Evolutionary conservation across 192 early-diverging fungal genomes (phyloP).

Genomic region (Physocladia obscura): DNA sequence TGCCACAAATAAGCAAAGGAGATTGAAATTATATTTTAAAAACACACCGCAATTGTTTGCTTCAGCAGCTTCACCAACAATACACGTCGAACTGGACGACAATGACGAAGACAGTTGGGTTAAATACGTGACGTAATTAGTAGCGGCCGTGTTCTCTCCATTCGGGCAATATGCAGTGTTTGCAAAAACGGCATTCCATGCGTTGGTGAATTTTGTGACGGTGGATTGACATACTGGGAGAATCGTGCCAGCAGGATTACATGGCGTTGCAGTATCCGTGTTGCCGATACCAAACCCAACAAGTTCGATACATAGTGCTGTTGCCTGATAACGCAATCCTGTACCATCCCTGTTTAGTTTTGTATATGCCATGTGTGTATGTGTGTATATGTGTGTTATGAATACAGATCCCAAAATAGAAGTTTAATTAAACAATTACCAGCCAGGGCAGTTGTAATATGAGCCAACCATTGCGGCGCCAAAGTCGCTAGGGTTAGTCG

Average conservation of each 20-base stretch:
- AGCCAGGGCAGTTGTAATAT: not conserved
- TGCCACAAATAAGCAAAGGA: not conserved
- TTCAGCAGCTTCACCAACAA: conserved; percentile 12
- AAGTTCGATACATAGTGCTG: not conserved
- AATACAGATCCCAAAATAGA: not conserved
- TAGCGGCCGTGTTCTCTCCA: not conserved
- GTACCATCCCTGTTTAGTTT: conserved; percentile 14
- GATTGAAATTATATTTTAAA: not conserved
- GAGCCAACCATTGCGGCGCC: not conserved
- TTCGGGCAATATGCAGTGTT: conserved; percentile 9
- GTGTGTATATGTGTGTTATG: too few species aligned
- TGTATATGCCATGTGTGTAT: too few species aligned
- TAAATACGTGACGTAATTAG: not conserved
- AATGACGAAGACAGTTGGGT: not conserved
- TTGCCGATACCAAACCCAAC: not conserved
- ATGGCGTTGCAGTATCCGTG: conserved; percentile 9
- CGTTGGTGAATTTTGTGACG: not conserved
- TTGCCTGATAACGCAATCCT: not conserved
- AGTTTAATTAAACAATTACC: not conserved
- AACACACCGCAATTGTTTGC: conserved; percentile 4
- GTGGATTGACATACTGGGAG: conserved; percentile 3
- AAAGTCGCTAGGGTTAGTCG: not conserved
- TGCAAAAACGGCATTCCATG: not conserved
- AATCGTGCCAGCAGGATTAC: not conserved
- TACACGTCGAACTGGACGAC: not conserved